Percentiles rank a stretch among this genome's conserved stretches.
Evolutionary conservation across 2,329 filamentous ascomycete species (phyloP).

Genomic region (Monosporascus sp.): DNA sequence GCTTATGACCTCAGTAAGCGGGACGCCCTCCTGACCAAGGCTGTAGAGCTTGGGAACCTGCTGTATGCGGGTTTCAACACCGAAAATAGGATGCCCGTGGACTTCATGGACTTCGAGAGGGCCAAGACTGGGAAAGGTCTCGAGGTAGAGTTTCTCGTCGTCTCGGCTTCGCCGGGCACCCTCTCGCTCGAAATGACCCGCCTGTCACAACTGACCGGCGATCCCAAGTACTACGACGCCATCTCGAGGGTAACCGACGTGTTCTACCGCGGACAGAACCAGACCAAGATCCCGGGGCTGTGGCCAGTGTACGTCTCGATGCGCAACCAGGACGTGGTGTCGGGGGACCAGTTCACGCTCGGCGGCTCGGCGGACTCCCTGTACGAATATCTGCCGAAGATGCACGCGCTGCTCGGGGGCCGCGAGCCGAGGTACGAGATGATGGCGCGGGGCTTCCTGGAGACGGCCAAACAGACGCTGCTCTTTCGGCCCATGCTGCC

Average conservation of each 20-base stretch:
- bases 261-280: conserved; percentile 59
- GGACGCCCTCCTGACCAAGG: conserved; percentile 35
- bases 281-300: conserved; percentile 64
- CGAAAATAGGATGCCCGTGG: conserved; percentile 39
- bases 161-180: conserved; percentile 51
- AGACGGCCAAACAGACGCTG: conserved; percentile 56
- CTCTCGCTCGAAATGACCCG: conserved; percentile 69
- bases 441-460: conserved; percentile 42
- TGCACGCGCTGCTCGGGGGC: conserved; percentile 63
- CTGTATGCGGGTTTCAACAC: conserved; percentile 43
- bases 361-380: conserved; percentile 34
- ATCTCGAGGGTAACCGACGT: conserved; percentile 63
- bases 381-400: conserved; percentile 57
- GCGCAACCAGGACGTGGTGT: conserved; percentile 42
- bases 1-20: conserved; percentile 36
- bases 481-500: conserved; percentile 63
- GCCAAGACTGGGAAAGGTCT: conserved; percentile 33
- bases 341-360: conserved; percentile 29
- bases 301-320: conserved; percentile 65
- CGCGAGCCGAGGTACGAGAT: conserved; percentile 31
- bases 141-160: conserved; percentile 30
- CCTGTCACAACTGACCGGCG: conserved; percentile 66
- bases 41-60: conserved; percentile 40
- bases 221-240: conserved; percentile 70
- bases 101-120: conserved; percentile 39